Base-by-base conservation (phyloP, 768 basidiomycete species). In the Lentinula edodes region DNA sequence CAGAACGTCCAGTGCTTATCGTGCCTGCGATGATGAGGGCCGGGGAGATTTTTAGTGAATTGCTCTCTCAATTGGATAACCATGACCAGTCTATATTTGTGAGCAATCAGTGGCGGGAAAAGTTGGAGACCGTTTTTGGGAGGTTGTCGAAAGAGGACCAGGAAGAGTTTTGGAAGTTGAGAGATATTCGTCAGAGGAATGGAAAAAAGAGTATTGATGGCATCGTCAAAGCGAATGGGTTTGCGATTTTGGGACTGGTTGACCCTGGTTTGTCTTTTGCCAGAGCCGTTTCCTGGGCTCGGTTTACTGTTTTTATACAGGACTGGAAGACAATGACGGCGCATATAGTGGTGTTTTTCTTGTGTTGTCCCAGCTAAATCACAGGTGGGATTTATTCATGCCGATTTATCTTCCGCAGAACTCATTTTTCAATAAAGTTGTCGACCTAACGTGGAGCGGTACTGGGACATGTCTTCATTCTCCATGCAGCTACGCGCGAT, bases 1-100 rank as follows among this genome's bases (percentile, higher is more conserved):
- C 63, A n/a, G 77, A 80, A 52, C 73, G 77, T 3, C 76, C 76
- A 1, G 66, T 78, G 43, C 63, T 78, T 18, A 63, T 78, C 7
- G 42, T 58, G 15, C 71, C 70, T 6, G 43, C 32, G 55, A 53
- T 5, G 42, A 50, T 51, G 32, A 61, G 63, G 34, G 10, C 13
- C 13, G 8, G 9, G 32, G 3, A 23, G 1, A 6, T 45, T 2
- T 28, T 32, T n/a, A 32, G 9, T 18, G 46, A 55, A 9, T 43
- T 41, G 50, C 34, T 39, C 32, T 57, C 38, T 8, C 4, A 35
- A 10, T 32, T 60, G 5, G 35, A 18, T 15, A 16, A 3, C 12
- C 41, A 45, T 18, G 42, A 61, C 4, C 6, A 16, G 12, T 13
- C 8, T 36, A 50, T 54, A 61, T 51, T n/a, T 13, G 12, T 16